Evolutionary conservation across 495 filamentous ascomycete species (phyloP), one percentile per base, ranked within the genome.

Genomic region (Symbiotaphrina buchneri): DNA sequence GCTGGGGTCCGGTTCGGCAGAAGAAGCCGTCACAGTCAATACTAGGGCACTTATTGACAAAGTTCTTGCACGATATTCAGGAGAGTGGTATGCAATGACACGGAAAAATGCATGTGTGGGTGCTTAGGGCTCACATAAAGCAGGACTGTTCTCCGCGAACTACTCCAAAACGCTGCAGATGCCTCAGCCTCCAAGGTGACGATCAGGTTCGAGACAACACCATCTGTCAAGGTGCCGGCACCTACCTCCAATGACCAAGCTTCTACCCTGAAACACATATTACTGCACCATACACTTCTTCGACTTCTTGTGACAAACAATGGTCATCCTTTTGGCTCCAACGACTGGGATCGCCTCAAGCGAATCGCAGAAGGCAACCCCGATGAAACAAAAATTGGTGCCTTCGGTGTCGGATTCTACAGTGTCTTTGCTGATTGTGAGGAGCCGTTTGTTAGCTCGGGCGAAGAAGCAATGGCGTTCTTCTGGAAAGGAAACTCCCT

Each of bases 401-500:
- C 90, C 3, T 99, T 95, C 47, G 90, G 90, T 28, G 90, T 99
- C 22, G 90, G 90, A 2, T 95, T 99, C 50, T 99, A 99, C 57
- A 87, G 79, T 48, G 87, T 95, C 21, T 99, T 99, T 51, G 77
- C 87, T 38, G 87, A 95, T 45, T 94, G 83, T 45, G 90, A 99
- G 46, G 81, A 93, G 42, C 90, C 90, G 3, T 93, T 95, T 47
- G 74, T 95, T 31, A 81, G 74, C 27, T 94, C 85, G 0, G 90
- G 87, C 2, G 65, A 64, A 30, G 67, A 87, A 44, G 84, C 80
- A 15, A 90, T 99, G 78, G 85, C 85, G 7, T 99, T 99, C 47
- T 95, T 93, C 53, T 99, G 90, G 90, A 94, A 91, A 48, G 78
- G 72, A 11, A 91, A 94, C 48, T 76, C 78, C 5, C 60, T 99